Percentiles rank a stretch among this genome's conserved stretches.
Conservation (phyloP, 2,329 filamentous ascomycete genomes). For the Monosporascus ibericus region DNA sequence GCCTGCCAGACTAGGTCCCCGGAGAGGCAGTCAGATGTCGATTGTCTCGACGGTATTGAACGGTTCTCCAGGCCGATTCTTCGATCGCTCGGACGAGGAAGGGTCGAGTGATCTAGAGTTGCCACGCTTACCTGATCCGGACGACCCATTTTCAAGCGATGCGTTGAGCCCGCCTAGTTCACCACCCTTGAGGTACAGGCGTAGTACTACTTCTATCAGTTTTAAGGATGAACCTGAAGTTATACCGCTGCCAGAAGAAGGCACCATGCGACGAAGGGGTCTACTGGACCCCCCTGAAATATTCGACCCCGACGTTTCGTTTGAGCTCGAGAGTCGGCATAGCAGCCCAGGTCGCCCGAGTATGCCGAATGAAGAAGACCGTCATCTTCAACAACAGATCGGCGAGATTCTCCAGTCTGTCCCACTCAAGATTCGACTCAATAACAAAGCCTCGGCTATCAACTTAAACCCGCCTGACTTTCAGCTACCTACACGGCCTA, state of each 20-base stretch:
- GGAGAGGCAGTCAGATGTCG: conserved; percentile 20
- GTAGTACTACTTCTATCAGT: conserved; percentile 33
- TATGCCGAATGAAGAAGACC: conserved; percentile 39
- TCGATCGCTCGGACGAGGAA: conserved; percentile 38
- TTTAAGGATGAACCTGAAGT: conserved; percentile 43
- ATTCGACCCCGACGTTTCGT: conserved; percentile 41
- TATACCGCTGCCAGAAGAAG: conserved; percentile 30
- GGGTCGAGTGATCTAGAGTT: conserved; percentile 38
- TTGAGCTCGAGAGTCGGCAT: conserved; percentile 20
- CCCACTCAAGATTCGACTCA: conserved; percentile 72
- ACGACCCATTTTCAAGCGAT: conserved; percentile 26
- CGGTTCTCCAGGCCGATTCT: conserved; percentile 31
- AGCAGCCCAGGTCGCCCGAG: conserved; percentile 28
- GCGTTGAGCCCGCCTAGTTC: conserved; percentile 44
- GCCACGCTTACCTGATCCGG: conserved; percentile 25
- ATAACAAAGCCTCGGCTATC: conserved; percentile 44
- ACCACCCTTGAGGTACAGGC: conserved; percentile 34
- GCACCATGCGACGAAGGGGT: conserved; percentile 36
- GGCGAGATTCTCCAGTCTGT: conserved; percentile 71
- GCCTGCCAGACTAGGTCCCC: conserved; percentile 15
- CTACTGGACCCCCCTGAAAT: conserved; percentile 37
- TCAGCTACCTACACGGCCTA: conserved; percentile 39
- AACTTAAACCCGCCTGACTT: conserved; percentile 55
- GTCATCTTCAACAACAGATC: conserved; percentile 74
- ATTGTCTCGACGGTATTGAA: conserved; percentile 33